Evolutionary conservation across 805 yeast genomes (phyloP), one percentile per base, ranked within the genome.

Genomic region (Jamesozyma jinghongensis): DNA sequence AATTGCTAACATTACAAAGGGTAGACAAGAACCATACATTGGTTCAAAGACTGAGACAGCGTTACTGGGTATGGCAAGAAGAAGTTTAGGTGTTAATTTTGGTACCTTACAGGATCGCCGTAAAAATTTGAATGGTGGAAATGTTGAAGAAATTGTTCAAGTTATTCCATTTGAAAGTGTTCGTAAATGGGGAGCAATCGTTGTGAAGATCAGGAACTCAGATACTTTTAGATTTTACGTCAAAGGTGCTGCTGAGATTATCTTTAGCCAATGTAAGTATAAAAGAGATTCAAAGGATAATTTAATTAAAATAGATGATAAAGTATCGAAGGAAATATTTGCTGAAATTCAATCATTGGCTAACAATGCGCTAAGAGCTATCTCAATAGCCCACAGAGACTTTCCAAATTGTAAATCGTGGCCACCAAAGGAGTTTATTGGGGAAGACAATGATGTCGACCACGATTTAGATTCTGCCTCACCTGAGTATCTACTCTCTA

Each of bases 1-100:
- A 35, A 38, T 48, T 11, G 42, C 43, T n/a, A 40, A 43, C 3
- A 44, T 47, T 13, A 37, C 35, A 16, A 44, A 41, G 22, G 51
- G 41, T 37, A 46, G 48, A 43, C 53, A 65, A 37, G 92, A 83
- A 46, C 79, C 79, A 2, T 87, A 74, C 53, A 67, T 87, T 37
- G 99, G 99, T 5, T 85, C 94, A 43, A 92, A 92, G 61, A 94
- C 98, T 3, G 99, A 92, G 62, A 78, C 88, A 27, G 97, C 98
- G 0, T 62, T 92, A 42, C 68, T 92, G 31, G 67, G 77, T 12
- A 66, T 86, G 45, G 90, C 92, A 2, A 68, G 72, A 32, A 68
- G 72, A 34, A 68, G 71, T 34, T 69, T 86, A 45, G 70, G 71
- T 19, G 59, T 74, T 44, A 64, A 16, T 10, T 40, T 42, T 25